These are phyloP conservation scores for Barnettozyma siamensis DNA, from an alignment of 805 yeast species.

Conservation along the genomic window DNA sequence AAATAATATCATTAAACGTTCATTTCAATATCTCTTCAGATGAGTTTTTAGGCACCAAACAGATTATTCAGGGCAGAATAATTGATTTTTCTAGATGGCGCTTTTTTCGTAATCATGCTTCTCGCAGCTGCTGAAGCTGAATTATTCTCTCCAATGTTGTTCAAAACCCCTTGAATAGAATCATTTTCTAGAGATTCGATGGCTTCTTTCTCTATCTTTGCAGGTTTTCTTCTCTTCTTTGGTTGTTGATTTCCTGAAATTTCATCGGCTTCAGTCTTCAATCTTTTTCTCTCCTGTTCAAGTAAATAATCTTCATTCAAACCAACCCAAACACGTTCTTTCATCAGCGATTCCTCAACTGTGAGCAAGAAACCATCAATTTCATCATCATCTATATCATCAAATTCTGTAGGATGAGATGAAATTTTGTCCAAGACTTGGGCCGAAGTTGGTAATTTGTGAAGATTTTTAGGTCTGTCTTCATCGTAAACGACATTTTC, in stretches of 20 bases:
- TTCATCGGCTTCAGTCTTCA: constrained; percentile 82
- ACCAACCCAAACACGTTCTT: constrained; percentile 86
- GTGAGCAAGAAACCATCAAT: constrained; percentile 54
- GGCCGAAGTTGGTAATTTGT: constrained; percentile 50
- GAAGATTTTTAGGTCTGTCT: constrained; percentile 51
- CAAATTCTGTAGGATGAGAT: constrained; percentile 57
- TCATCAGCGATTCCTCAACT: constrained; percentile 63
- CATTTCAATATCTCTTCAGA: too few relatives aligned
- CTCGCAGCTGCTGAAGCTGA: constrained; percentile 79
- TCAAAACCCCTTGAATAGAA: constrained; percentile 37
- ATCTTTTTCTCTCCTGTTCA: constrained; percentile 78
- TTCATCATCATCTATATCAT: constrained; percentile 84
- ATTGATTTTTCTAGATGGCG: constrained; percentile 84
- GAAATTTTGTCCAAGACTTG: constrained; percentile 47
- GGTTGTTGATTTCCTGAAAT: constrained; percentile 69
- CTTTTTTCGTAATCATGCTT: constrained; percentile 66
- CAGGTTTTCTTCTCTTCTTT: constrained; percentile 43
- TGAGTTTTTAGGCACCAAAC: constrained; percentile 23
- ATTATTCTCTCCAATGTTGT: constrained; percentile 37
- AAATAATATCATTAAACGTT: not conserved
- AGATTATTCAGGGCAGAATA: constrained; percentile 69
- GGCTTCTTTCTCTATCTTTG: constrained; percentile 26
- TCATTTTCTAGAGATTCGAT: constrained; percentile 29
- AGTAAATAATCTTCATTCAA: constrained; percentile 79
- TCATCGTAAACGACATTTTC: constrained; percentile 25